Base-by-base conservation (phyloP, 2,329 filamentous ascomycete species). In the Hypoxylon sp. region DNA sequence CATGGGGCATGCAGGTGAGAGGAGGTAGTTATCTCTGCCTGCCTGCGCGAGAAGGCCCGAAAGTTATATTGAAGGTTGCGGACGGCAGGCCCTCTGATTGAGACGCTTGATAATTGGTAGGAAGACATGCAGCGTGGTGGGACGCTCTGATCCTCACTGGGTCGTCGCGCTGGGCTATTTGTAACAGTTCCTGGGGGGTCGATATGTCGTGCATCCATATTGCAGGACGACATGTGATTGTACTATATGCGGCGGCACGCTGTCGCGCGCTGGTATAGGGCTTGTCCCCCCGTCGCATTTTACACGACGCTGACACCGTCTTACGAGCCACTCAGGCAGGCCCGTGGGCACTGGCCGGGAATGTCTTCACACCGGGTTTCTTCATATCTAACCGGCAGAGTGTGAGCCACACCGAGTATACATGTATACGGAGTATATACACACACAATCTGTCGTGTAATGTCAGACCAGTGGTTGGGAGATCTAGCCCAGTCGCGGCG, bases 31-130 rank as follows among this genome's bases (percentile, higher is more conserved):
- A 9, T 21, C 27, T 24, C 33, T 11, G 20, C 47, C 43, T 54
- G 48, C 50, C 55, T 41, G 21, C 26, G 21, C 29, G 27, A 55
- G 46, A 51, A 62, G 58, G 58, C 50, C 58, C 59, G 59, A 62
- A 55, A 38, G 20, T 52, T 52, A 62, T 58, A 55, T 56, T 56
- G 48, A 50, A 33, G 40, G 27, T 41, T 49, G 48, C 27, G 52
- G 38, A 43, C 24, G 29, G 21, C n/a, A 42, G 40, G 46, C 26
- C 31, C 43, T 55, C 48, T 55, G 47, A 55, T 58, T 58, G 55
- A 62, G 35, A 55, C 38, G 58, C 42, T 55, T 58, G 20, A 6
- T 27, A 20, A 27, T 41, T 35, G 10, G 17, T 29, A 33, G 47
- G 51, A 33, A 49, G 18, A 41, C 21, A 55, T 51, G 47, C 43